Base-by-base conservation (phyloP, 306 rosid genomes). In the Canavalia ensiformis region DNA sequence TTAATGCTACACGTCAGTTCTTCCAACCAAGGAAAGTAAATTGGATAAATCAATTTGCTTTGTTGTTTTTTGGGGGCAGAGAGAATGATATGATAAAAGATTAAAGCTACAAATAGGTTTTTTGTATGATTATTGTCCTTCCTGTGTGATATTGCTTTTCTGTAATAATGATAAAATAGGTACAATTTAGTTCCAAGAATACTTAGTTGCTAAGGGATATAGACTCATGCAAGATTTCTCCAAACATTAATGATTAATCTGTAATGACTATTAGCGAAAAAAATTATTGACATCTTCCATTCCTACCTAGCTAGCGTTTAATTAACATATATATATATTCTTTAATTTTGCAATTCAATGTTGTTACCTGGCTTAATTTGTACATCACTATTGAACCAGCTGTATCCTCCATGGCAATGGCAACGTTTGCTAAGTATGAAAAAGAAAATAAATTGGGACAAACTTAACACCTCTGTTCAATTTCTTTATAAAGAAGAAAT, bases 201-300 rank as follows among this genome's bases (percentile, higher is more conserved):
- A 71, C 84, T 80, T 80, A 62, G 79, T 51, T 63, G 47, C 70
- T 10, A 81, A 64, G 81, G 70, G 60, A 81, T 5, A 50, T 37
- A 49, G 6, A 73, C 18, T 35, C 70, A 74, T n/a, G 54, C 70
- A 44, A 72, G 72, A 42, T 25, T 72, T 45, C 35, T 8, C 1
- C 59, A 68, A 68, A 79, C 47, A 62, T 35, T 12, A 34, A 62
- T 34, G 8, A 64, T 49, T 25, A 34, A 11, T 30, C 6, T 58
- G 44, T 75, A 7, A 68, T 68, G 2, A 57, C 54, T 41, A 28
- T 41, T 8, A 39, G 54, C 35, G 34, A 80, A 37, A 37, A 37
- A 59, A 69, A 47, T 54, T 7, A 49, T 55, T 71, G 68, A 50
- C 2, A 35, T 13, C 39, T 57, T 67, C 56, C 35, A 25, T 68